Conservation (phyloP, 2,329 filamentous ascomycete species). For the Botrytis medusae region DNA sequence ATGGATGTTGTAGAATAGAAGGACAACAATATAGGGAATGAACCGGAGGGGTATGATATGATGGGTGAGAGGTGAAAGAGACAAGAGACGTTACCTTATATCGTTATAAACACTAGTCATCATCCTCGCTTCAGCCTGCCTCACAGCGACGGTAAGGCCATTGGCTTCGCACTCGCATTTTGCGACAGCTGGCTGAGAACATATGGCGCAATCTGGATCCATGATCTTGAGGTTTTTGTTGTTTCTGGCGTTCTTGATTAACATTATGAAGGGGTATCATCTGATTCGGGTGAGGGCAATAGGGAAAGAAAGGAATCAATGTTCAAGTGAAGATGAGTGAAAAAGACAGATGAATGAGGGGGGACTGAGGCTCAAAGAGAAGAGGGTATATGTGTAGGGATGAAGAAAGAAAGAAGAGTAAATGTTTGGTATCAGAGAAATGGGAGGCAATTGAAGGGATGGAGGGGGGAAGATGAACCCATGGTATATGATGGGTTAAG, state of each 20-base stretch:
- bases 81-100: slow-evolving; percentile 53
- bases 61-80: neutral
- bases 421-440: neutral
- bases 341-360: neutral
- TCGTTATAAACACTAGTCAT: slow-evolving; percentile 63
- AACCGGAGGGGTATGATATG: neutral
- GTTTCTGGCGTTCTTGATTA: slow-evolving; percentile 37
- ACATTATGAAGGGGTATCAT: slow-evolving; percentile 36
- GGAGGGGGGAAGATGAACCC: neutral
- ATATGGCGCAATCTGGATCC: slow-evolving; percentile 70
- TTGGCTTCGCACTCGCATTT: slow-evolving; percentile 67
- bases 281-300: slow-evolving; percentile 2
- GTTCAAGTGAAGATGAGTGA: neutral
- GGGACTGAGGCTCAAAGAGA: neutral
- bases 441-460: neutral
- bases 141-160: slow-evolving; percentile 60
- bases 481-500: slow-evolving; percentile 6
- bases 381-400: neutral
- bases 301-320: neutral
- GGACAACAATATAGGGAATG: neutral
- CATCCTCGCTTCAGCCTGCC: slow-evolving; percentile 62
- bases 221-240: slow-evolving; percentile 54
- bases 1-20: neutral
- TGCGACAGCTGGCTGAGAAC: slow-evolving; percentile 56
- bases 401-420: slow-evolving; percentile 2